Percentiles rank a stretch among this genome's conserved stretches.
These are phyloP conservation scores for Rutstroemia sp. DNA, from an alignment of 2,329 filamentous ascomycete species.

Conservation along the genomic window DNA sequence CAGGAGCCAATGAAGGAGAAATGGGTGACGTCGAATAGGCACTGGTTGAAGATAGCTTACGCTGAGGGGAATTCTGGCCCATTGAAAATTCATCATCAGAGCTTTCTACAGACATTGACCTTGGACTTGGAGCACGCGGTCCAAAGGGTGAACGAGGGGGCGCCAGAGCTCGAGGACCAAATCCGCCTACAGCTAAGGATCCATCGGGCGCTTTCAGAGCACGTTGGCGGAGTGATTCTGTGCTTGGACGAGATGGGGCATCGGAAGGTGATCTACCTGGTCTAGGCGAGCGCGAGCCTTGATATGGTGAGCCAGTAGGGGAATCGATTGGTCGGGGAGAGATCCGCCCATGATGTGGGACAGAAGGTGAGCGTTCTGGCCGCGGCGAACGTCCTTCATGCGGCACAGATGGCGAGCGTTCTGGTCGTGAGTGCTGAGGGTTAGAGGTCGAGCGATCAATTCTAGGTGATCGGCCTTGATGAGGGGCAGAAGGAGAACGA, in stretches of 20 bases:
- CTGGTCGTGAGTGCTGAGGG: neutral
- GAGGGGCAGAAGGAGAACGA: slow-evolving; percentile 4
- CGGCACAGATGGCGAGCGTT: neutral
- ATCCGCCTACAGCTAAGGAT: slow-evolving; percentile 20
- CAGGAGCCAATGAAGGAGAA: slow-evolving; percentile 50
- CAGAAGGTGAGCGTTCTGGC: slow-evolving; percentile 7
- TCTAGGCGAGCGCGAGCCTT: neutral
- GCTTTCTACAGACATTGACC: slow-evolving; percentile 55
- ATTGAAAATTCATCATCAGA: slow-evolving; percentile 62
- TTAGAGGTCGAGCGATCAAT: neutral
- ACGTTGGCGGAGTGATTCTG: slow-evolving; percentile 25
- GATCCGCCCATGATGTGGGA: neutral
- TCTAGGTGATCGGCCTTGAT: neutral
- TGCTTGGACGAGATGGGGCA: slow-evolving; percentile 20
- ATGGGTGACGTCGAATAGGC: slow-evolving; percentile 54
- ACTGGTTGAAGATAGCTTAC: slow-evolving; percentile 72
- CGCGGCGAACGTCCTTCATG: neutral
- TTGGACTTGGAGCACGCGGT: slow-evolving; percentile 47
- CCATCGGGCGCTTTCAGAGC: slow-evolving; percentile 19
- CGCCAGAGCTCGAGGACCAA: slow-evolving; percentile 35
- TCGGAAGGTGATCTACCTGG: slow-evolving; percentile 11
- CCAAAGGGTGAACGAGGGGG: slow-evolving; percentile 38
- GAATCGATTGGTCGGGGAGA: neutral
- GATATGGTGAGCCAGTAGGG: slow-evolving; percentile 7
- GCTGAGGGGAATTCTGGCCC: slow-evolving; percentile 50